Conservation (phyloP, 192 early-diverging fungal species). For the Backusella psychrophila region DNA sequence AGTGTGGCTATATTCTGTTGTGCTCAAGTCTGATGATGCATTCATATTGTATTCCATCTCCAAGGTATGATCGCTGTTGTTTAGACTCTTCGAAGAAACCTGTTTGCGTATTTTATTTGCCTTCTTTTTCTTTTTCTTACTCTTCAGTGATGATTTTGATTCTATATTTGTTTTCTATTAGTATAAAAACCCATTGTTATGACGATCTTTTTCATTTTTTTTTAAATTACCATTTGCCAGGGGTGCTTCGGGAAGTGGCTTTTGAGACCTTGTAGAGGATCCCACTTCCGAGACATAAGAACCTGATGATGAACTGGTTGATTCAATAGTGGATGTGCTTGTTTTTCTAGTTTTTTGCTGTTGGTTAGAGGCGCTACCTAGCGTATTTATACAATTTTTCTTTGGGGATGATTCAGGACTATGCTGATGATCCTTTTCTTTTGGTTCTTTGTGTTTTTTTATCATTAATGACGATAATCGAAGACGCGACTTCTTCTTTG, state of each 20-base stretch:
- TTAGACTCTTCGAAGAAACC: neutral
- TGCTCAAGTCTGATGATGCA: neutral
- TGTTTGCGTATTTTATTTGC: neutral
- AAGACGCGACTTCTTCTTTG: neutral
- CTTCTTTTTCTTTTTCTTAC: neutral
- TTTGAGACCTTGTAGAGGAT: neutral
- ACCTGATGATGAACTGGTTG: neutral
- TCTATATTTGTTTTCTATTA: neutral
- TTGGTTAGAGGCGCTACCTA: neutral
- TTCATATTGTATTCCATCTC: neutral
- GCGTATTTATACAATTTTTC: neutral
- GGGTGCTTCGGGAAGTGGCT: constrained; percentile 9
- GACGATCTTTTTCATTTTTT: neutral
- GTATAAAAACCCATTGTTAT: neutral
- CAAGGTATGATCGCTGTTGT: neutral
- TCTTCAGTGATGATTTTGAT: neutral
- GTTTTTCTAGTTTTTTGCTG: neutral
- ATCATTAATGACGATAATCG: constrained; percentile 10
- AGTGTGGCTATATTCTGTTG: neutral
- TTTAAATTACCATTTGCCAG: neutral
- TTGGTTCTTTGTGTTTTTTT: constrained; percentile 1
- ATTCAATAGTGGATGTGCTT: constrained; percentile 12
- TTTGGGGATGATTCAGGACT: neutral
- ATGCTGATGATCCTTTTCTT: neutral
- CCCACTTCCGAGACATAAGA: constrained; percentile 8